Evolutionary conservation across 164 flowering plant species (phyloP), one percentile per base, ranked within the genome.

Genomic region (Vitis riparia): DNA sequence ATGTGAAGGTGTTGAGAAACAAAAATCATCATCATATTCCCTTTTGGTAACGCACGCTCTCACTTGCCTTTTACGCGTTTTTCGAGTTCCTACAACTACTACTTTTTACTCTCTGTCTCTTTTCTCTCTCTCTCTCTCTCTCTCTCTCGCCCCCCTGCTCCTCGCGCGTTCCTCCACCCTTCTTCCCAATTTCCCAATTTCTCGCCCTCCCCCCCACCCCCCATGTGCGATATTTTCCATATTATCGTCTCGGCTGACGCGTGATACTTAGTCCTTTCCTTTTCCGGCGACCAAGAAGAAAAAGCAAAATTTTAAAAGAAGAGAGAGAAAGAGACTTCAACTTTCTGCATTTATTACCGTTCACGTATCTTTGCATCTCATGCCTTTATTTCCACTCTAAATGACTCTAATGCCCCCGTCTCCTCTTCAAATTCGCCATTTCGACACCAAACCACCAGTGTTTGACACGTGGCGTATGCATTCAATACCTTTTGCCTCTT

Each of bases 41-140:
- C 85, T 80, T 79, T 81, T 75, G 62, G 69, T 69, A 75, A 79
- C 86, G 86, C 91, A 87, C 83, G 91, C 91, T 70, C 76, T 71
- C 59, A 1, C 82, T 83, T 69, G 65, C 77, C 84, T 80, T 82
- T 84, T 83, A 79, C 83, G 85, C 85, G 81, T 84, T 80, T 82
- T 37, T 58, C 53, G 27, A 23, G 27, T 23, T 23, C 60, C 68
- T 55, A 32, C 55, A 66, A 64, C 73, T 64, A 23, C 68, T 11
- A 56, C 68, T 53, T 50, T 62, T 65, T 59, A 17, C 74, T 48
- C 61, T 52, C 59, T 62, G 64, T 63, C 71, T 69, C 60, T 52
- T 37, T 73, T 17, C 11, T 15, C 10, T 23, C 27, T n/a, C n/a
- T n/a, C n/a, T n/a, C n/a, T n/a, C n/a, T n/a, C n/a, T n/a, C n/a